These are phyloP conservation scores for Cenococcum geophilum DNA, from an alignment of 495 filamentous ascomycete species.

Conservation along the genomic window DNA sequence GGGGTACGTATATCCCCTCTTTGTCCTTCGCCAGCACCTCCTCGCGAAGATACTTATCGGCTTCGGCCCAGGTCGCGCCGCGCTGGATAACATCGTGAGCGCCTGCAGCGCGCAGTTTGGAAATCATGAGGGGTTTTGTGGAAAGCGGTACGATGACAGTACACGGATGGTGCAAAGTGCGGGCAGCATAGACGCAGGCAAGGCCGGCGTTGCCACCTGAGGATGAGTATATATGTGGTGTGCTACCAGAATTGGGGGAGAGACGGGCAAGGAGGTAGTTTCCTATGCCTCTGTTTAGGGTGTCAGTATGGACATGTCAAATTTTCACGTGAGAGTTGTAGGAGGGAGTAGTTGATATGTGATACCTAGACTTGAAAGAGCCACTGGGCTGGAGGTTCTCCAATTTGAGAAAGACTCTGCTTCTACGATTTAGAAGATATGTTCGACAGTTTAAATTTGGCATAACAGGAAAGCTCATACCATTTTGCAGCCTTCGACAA, in stretches of 20 bases:
- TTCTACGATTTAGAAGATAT: conserved; percentile 37
- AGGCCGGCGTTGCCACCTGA: conserved; percentile 88
- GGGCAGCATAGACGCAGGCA: conserved; percentile 75
- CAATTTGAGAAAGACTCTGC: conserved; percentile 77
- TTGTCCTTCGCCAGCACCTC: conserved; percentile 50
- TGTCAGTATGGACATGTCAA: background rate
- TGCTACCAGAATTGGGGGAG: conserved; percentile 35
- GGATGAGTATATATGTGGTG: conserved; percentile 77
- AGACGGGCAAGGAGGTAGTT: conserved; percentile 62
- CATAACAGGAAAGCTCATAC: conserved; percentile 39
- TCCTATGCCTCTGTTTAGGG: conserved; percentile 59
- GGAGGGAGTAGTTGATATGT: background rate
- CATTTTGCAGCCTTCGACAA: conserved; percentile 70
- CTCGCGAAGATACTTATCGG: conserved; percentile 64
- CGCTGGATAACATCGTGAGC: conserved; percentile 63
- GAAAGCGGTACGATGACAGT: conserved; percentile 75
- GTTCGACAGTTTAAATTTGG: background rate
- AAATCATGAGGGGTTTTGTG: conserved; percentile 65
- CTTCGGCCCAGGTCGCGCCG: conserved; percentile 69
- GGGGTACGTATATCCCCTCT: conserved; percentile 74
- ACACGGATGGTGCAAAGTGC: conserved; percentile 57
- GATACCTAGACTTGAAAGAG: conserved; percentile 90
- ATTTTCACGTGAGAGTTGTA: background rate
- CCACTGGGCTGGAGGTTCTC: conserved; percentile 89
- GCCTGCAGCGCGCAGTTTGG: conserved; percentile 62